Base-by-base conservation (phyloP, 1,284 basidiomycete genomes). In the Apiotrichum brassicae region DNA sequence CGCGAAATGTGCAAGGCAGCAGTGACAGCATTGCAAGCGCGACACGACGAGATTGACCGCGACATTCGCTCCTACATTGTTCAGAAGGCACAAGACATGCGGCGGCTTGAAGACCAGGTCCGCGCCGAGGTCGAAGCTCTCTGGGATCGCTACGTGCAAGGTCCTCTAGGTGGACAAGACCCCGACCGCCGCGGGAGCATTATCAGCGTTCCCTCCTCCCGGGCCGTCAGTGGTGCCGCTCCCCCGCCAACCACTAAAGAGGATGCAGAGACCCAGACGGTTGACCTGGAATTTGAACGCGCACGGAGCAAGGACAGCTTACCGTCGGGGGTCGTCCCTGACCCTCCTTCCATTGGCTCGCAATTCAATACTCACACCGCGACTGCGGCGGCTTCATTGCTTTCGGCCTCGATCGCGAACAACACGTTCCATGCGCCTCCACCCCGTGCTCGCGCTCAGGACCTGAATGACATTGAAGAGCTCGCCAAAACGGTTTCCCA, bases 41-140 rank as follows among this genome's bases (percentile, higher is more conserved):
- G 47, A 6, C 68, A 69, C 33, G 46, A 43, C 13, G 50, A 49
- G 28, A 54, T 63, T 3, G 71, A 74, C 47, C 53, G 57, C 20
- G 66, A 72, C n/a, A 64, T 74, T 16, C 48, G 44, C 26, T 44
- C 54, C 2, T 70, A 65, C 43, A 63, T 73, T 13, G 50, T 47
- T 2, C 24, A 45, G 16, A 66, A 68, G 37, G 38, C 64, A 2
- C 43, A 42, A n/a, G 65, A 68, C 38, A 63, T 72, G 59, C 48
- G 56, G 9, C 48, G 58, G 6, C 44, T 68, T 14, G 67, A 74
- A 43, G 65, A 68, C 34, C 59, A 57, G 41, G 64, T 70, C 18
- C 52, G 72, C 30, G 56, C 53, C 14, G 70, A 72, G 49, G 68
- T 71, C 11, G 71, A 73, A 54, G 37, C 62, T 13, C 48, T 74